Conservation (phyloP, 257 asterid genomes). For the Solanum appendiculatum region DNA sequence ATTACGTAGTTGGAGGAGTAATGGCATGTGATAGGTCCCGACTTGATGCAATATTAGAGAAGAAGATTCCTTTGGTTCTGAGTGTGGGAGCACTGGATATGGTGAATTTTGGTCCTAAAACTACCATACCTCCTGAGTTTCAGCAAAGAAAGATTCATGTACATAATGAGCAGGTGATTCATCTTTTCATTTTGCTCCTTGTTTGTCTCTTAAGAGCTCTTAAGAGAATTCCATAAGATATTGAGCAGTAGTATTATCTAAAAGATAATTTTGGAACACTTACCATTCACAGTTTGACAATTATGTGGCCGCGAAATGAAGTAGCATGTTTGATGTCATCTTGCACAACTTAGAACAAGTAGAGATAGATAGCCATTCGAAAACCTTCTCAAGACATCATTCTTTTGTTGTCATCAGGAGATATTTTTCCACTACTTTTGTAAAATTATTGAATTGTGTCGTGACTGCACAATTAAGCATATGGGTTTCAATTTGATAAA, state of each 20-base stretch:
- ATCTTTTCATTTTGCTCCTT: not conserved
- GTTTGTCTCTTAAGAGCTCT: not conserved
- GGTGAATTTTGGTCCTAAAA: constrained; percentile 88
- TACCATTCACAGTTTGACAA: not conserved
- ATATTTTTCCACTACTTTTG: not conserved
- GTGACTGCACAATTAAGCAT: not conserved
- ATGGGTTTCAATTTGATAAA: not conserved
- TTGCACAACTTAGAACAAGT: not conserved
- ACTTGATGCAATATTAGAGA: constrained; percentile 71
- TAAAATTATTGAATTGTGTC: not conserved
- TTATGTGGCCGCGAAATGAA: not conserved
- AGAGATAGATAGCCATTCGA: not conserved
- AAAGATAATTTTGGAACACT: not conserved
- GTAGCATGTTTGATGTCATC: not conserved
- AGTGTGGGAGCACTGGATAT: constrained; percentile 94
- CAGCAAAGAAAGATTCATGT: constrained; percentile 56
- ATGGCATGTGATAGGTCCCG: constrained; percentile 90
- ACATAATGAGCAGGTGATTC: constrained; percentile 78
- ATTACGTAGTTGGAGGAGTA: constrained; percentile 81
- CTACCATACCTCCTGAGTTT: constrained; percentile 58
- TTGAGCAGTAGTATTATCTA: not conserved
- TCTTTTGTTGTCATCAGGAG: not conserved
- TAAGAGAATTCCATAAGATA: not conserved
- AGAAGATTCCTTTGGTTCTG: constrained; percentile 79
- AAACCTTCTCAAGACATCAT: not conserved